phyloP scores from a whole-genome alignment of 1,139 yeast species.

The Sugiyamaella castrensis region DNA sequence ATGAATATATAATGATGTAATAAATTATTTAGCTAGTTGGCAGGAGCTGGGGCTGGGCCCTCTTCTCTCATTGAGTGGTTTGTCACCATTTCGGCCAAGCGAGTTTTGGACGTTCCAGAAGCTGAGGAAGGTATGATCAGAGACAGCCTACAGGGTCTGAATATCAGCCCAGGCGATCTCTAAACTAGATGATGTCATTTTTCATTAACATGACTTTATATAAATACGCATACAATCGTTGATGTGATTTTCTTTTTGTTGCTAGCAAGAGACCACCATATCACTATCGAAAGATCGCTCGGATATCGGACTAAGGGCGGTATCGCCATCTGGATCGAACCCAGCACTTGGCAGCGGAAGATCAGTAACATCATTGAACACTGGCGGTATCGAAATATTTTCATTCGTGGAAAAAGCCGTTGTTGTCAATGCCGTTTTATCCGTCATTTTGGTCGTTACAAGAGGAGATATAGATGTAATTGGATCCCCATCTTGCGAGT shows the following conservation, averaged over 20 bases:
- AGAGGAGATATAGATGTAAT: not conserved
- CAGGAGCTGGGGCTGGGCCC: not conserved
- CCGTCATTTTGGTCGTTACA: not conserved
- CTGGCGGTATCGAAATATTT: conserved; percentile 1
- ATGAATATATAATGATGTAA: not conserved
- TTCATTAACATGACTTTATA: not conserved
- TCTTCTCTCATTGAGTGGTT: too few species aligned
- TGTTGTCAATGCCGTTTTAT: not conserved
- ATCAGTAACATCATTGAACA: conserved; percentile 9
- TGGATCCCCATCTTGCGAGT: not conserved
- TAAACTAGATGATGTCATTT: not conserved
- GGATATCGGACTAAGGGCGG: conserved; percentile 26
- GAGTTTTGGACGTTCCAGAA: too few species aligned
- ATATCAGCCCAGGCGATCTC: not conserved
- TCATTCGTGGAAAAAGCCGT: not conserved
- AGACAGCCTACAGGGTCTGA: too few species aligned
- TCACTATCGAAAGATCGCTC: conserved; percentile 24
- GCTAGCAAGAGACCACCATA: conserved; percentile 7
- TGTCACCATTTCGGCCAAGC: too few species aligned
- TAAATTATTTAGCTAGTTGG: conserved; percentile 2
- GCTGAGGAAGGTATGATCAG: too few species aligned
- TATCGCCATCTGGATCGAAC: conserved; percentile 7
- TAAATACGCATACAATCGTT: not conserved
- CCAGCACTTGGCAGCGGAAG: conserved; percentile 18
- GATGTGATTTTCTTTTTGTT: not conserved